phyloP scores from a whole-genome alignment of 495 filamentous ascomycete species.

The Aspergillus egyptiacus region DNA sequence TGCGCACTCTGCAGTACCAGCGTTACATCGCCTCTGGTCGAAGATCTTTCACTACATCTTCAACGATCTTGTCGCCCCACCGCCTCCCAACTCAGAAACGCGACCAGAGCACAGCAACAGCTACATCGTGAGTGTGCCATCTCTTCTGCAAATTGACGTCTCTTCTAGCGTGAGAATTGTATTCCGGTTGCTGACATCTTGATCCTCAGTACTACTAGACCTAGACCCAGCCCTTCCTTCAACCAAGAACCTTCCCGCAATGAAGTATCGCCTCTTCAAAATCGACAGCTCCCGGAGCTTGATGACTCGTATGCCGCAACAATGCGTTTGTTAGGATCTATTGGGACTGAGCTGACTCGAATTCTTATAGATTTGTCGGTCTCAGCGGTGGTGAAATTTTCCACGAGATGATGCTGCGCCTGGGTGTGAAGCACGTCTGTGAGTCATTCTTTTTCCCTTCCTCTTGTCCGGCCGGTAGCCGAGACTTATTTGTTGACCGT shows the following conservation, averaged over 20 bases:
- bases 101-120: constrained; percentile 45
- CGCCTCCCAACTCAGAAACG: constrained; percentile 42
- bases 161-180: background rate
- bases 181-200: constrained; percentile 10
- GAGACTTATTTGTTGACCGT: constrained; percentile 5
- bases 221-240: constrained; percentile 65
- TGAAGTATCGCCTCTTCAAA: constrained; percentile 66
- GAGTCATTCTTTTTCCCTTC: constrained; percentile 35
- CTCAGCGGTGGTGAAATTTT: constrained; percentile 95
- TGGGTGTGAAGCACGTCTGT: constrained; percentile 88
- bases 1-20: constrained; percentile 41
- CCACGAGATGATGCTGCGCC: constrained; percentile 97
- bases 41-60: constrained; percentile 38
- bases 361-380: constrained; percentile 69
- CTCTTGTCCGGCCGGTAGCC: background rate
- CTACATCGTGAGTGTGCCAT: constrained; percentile 36
- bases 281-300: constrained; percentile 56
- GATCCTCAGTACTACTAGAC: constrained; percentile 36
- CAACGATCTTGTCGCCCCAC: constrained; percentile 42
- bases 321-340: background rate
- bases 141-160: background rate
- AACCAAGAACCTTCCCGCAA: constrained; percentile 55
- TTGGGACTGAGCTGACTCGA: constrained; percentile 10
- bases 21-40: constrained; percentile 35
- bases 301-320: constrained; percentile 57